phyloP scores from a whole-genome alignment of 257 asterid genomes.

The Schizonepeta tenuifolia region DNA sequence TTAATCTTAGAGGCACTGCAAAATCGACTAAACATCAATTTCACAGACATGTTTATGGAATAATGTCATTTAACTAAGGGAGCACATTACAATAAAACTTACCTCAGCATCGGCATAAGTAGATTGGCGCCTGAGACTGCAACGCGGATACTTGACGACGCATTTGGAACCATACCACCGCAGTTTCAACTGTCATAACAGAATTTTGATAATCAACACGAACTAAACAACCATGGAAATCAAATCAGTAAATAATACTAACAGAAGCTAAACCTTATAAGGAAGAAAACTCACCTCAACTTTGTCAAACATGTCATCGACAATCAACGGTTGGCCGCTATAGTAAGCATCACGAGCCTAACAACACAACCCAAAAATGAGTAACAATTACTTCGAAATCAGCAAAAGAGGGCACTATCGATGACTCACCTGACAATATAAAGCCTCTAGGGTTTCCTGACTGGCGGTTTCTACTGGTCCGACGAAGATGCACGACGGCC shows the following conservation, averaged over 20 bases:
- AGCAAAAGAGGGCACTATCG: not conserved
- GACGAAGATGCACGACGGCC: constrained; percentile 89
- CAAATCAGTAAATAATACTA: constrained; percentile 9
- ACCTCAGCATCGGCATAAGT: constrained; percentile 99
- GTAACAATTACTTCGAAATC: not conserved
- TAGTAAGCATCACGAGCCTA: constrained; percentile 92
- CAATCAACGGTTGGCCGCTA: constrained; percentile 85
- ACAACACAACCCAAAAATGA: not conserved
- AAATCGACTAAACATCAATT: not conserved
- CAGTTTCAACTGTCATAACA: constrained; percentile 65
- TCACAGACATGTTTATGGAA: not conserved
- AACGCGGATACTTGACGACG: constrained; percentile 93
- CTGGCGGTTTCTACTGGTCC: constrained; percentile 93
- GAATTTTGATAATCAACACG: constrained; percentile 16
- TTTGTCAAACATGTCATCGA: constrained; percentile 97
- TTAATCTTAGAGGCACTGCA: not conserved
- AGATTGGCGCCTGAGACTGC: constrained; percentile 86
- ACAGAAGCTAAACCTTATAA: constrained; percentile 5
- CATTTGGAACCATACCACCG: constrained; percentile 87
- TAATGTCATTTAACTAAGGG: not conserved
- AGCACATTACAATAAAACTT: constrained; percentile 37
- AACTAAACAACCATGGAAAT: constrained; percentile 12
- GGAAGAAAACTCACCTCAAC: constrained; percentile 65
- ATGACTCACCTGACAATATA: constrained; percentile 69
- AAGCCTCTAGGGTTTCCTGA: constrained; percentile 94